Conservation (phyloP, 352 stramenopile genomes). For the Globisporangium rhizosaccharum region DNA sequence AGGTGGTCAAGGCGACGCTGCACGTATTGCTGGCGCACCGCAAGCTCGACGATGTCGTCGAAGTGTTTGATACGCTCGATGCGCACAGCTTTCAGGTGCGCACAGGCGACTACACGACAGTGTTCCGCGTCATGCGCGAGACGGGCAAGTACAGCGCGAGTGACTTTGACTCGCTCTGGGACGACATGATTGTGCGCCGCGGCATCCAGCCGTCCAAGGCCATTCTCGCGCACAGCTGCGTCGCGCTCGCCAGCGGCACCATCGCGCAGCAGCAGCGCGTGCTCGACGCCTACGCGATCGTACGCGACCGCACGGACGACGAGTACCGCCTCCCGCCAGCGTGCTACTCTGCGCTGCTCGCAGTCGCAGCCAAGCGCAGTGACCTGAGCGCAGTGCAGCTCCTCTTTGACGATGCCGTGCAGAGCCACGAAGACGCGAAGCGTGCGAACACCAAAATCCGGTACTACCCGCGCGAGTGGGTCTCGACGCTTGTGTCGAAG, state of each 20-base stretch:
- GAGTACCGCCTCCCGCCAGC: constrained; percentile 14
- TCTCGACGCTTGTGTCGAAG: constrained; percentile 17
- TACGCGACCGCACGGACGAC: constrained; percentile 10
- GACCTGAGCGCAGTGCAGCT: constrained; percentile 12
- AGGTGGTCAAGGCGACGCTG: constrained; percentile 21
- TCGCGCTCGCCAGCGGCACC: constrained; percentile 15
- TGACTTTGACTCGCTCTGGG: constrained; percentile 37
- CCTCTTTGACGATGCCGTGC: constrained; percentile 22
- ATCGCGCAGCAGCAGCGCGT: constrained; percentile 17
- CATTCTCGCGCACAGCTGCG: constrained; percentile 24
- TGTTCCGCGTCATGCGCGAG: constrained; percentile 42
- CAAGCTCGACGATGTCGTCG: constrained; percentile 24
- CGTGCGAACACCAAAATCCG: constrained; percentile 6
- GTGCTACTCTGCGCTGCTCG: constrained; percentile 20
- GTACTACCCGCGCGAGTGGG: constrained; percentile 23
- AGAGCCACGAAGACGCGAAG: constrained; percentile 4
- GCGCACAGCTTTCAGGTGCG: constrained; percentile 24
- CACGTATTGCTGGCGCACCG: constrained; percentile 28
- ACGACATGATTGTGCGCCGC: constrained; percentile 29
- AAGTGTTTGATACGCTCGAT: constrained; percentile 29
- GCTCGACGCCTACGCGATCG: constrained; percentile 18
- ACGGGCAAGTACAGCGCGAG: constrained; percentile 17
- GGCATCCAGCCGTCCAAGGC: constrained; percentile 29
- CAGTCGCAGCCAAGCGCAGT: constrained; percentile 8
- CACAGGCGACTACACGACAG: constrained; percentile 26